These are phyloP conservation scores for Priceomyces medius DNA, from an alignment of 805 yeast species.

Conservation along the genomic window DNA sequence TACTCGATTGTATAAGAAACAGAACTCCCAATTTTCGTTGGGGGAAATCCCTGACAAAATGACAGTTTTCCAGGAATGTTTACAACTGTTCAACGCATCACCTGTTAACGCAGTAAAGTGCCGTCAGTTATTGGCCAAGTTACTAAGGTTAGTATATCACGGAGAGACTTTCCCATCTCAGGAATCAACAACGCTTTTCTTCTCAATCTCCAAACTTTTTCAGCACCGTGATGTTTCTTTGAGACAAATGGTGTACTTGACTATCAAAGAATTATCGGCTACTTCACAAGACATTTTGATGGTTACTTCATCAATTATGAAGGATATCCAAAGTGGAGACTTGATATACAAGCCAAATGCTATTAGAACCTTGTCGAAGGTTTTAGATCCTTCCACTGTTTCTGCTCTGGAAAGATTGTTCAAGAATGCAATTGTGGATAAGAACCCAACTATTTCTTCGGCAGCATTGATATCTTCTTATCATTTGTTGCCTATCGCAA, in stretches of 20 bases:
- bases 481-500: conserved; percentile 84
- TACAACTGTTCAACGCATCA: conserved; percentile 86
- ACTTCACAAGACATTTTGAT: conserved; percentile 89
- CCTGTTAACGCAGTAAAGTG: conserved; percentile 88
- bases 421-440: conserved; percentile 90
- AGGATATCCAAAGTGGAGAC: conserved; percentile 91
- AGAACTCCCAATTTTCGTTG: conserved; percentile 60
- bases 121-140: conserved; percentile 75
- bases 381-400: conserved; percentile 85
- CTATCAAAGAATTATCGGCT: conserved; percentile 85
- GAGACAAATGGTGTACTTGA: conserved; percentile 90
- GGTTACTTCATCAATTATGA: conserved; percentile 98
- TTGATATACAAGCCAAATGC: conserved; percentile 90
- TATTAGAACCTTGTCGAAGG: conserved; percentile 84
- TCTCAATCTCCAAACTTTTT: conserved; percentile 89
- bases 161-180: conserved; percentile 86
- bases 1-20: conserved; percentile 76
- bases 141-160: conserved; percentile 75
- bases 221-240: conserved; percentile 86
- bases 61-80: conserved; percentile 95
- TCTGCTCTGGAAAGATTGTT: conserved; percentile 90
- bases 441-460: conserved; percentile 80
- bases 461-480: conserved; percentile 94
- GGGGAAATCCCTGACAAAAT: conserved; percentile 83
- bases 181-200: conserved; percentile 90